Percentiles rank a stretch among this genome's conserved stretches.
Evolutionary conservation across 2,329 filamentous ascomycete genomes (phyloP).

Genomic region (Neophaeococcomyces aloes): DNA sequence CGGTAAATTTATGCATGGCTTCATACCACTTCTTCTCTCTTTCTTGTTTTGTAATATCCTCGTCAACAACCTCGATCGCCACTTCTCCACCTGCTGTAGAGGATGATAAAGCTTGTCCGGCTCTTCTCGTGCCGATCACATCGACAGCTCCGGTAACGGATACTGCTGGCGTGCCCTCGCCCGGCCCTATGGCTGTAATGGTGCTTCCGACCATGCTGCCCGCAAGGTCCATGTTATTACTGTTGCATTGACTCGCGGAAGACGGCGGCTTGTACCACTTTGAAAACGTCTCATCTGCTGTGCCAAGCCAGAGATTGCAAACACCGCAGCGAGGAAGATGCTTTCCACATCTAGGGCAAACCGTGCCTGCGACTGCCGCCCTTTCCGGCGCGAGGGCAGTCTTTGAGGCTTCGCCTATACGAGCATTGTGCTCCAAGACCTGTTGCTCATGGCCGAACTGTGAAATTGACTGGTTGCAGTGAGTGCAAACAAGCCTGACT

Average conservation of each 20-base stretch:
- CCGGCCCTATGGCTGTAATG: constrained; percentile 17
- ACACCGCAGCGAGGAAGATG: constrained; percentile 54
- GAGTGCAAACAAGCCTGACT: constrained; percentile 48
- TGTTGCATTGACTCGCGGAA: constrained; percentile 8
- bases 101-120: neutral
- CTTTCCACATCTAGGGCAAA: constrained; percentile 51
- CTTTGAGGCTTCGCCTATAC: constrained; percentile 19
- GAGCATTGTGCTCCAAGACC: constrained; percentile 25
- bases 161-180: constrained; percentile 9
- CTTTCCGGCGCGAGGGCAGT: constrained; percentile 20
- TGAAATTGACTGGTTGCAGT: constrained; percentile 49
- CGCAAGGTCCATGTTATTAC: constrained; percentile 13
- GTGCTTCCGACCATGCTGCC: constrained; percentile 18
- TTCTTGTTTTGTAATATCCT: constrained; percentile 3
- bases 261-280: constrained; percentile 15
- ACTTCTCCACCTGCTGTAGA: constrained; percentile 4
- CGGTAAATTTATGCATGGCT: constrained; percentile 44
- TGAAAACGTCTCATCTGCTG: constrained; percentile 41
- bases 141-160: constrained; percentile 1
- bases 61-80: constrained; percentile 2
- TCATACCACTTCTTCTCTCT: constrained; percentile 26
- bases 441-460: constrained; percentile 30
- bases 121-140: neutral
- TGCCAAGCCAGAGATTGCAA: constrained; percentile 52
- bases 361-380: constrained; percentile 33